Evolutionary conservation across 78 protist species (phyloP).

Genomic region (Chrysochromulina parva): DNA sequence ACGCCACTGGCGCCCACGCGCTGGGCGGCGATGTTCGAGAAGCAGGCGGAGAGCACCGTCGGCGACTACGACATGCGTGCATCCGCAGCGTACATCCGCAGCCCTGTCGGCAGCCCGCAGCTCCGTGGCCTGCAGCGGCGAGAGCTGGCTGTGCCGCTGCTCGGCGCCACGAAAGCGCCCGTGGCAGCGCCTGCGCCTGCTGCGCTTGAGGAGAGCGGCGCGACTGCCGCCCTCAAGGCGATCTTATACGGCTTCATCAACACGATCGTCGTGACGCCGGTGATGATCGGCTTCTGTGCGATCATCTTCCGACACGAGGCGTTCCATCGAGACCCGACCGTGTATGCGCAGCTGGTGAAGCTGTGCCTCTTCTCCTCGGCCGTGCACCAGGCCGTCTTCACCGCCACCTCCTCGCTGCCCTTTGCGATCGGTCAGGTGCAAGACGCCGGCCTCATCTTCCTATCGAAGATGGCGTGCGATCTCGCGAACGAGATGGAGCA

Average conservation of each 20-base stretch:
- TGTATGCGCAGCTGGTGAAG: background rate
- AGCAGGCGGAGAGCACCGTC: no score
- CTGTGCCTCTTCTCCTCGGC: background rate
- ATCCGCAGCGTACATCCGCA: no score
- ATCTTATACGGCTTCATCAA: background rate
- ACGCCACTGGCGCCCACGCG: no score
- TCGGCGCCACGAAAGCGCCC: no score
- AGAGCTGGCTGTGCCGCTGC: no score
- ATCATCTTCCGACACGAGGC: conserved; percentile 3
- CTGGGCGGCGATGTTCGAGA: no score
- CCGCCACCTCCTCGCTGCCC: background rate
- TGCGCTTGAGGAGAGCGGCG: no score
- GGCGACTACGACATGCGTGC: no score
- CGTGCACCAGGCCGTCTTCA: background rate
- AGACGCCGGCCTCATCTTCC: conserved; percentile 29
- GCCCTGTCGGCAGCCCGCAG: no score
- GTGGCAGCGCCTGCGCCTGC: no score
- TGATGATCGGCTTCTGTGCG: background rate
- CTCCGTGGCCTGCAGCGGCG: no score
- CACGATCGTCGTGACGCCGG: background rate
- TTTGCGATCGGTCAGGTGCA: background rate
- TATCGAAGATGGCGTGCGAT: background rate
- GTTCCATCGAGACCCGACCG: background rate
- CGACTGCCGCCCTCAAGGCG: background rate
- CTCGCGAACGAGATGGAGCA: background rate